A percentile compares a stretch with the other conserved stretches of the same genome.
Conservation (phyloP, 495 filamentous ascomycete genomes). For the Talaromyces stipitatus region DNA sequence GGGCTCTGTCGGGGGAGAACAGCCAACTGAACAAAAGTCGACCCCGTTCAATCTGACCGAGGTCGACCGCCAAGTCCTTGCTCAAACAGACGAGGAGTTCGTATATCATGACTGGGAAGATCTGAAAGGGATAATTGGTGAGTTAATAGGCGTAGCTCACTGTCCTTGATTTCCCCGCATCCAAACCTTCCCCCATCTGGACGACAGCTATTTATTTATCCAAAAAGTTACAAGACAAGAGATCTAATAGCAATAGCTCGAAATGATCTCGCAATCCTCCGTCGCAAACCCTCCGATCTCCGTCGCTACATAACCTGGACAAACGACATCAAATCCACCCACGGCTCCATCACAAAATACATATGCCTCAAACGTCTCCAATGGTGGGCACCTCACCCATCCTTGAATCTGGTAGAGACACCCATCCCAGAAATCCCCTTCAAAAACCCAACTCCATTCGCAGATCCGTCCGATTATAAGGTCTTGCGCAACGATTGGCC, state of each 20-base stretch:
- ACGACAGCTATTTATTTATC: constrained; percentile 9
- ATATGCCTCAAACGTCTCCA: constrained; percentile 64
- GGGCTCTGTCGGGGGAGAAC: constrained; percentile 2
- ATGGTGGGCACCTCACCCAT: constrained; percentile 46
- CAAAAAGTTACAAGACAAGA: background rate
- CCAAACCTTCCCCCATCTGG: constrained; percentile 1
- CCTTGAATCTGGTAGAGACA: constrained; percentile 7
- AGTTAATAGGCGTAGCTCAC: constrained; percentile 8
- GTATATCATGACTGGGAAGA: constrained; percentile 60
- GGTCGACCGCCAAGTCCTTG: constrained; percentile 55
- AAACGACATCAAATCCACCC: constrained; percentile 55
- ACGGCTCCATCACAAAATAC: constrained; percentile 72
- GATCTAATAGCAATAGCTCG: constrained; percentile 31
- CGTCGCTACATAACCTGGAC: constrained; percentile 79
- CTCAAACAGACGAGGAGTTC: constrained; percentile 65
- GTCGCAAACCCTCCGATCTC: constrained; percentile 76
- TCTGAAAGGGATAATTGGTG: constrained; percentile 60
- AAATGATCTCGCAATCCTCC: constrained; percentile 69
- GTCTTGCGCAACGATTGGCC: constrained; percentile 89
- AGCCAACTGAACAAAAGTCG: constrained; percentile 8
- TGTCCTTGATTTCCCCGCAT: background rate
- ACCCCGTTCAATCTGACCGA: constrained; percentile 58
- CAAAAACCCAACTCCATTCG: constrained; percentile 53
- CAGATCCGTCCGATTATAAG: constrained; percentile 60
- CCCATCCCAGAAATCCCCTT: constrained; percentile 12